A percentile compares a stretch with the other conserved stretches of the same genome.
Evolutionary conservation across 139 green algal species (phyloP).

Genomic region (Chlamydomonas incerta): DNA sequence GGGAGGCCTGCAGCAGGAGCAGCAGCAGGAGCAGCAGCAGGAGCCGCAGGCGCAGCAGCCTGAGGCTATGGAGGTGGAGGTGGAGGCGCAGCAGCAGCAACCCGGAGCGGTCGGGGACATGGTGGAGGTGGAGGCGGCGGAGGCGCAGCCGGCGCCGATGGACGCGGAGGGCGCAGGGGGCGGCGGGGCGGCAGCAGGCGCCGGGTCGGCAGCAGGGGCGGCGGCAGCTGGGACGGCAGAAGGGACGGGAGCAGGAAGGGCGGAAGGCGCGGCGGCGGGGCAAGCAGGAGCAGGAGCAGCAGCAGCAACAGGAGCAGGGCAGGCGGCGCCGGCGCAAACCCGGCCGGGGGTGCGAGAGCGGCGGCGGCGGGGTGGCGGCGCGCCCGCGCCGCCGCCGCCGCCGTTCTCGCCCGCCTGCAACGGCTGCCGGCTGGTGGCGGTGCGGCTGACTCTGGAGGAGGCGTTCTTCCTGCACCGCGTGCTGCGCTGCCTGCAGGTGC

Average conservation of each 20-base stretch:
- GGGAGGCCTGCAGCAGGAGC: neutral
- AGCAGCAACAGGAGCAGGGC: neutral
- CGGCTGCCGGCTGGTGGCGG: slow-evolving; percentile 27
- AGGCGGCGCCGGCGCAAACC: neutral
- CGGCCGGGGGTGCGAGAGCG: neutral
- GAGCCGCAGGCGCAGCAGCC: neutral
- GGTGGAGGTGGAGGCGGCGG: neutral
- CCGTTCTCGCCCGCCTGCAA: neutral
- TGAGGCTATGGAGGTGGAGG: slow-evolving; percentile 5
- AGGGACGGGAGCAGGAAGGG: no score
- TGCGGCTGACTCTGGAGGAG: slow-evolving; percentile 61
- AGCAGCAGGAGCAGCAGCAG: neutral
- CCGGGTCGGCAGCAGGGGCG: no score
- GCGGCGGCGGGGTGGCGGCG: neutral
- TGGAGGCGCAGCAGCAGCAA: neutral
- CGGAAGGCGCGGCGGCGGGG: no score
- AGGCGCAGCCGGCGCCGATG: neutral
- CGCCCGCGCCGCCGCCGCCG: neutral
- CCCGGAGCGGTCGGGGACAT: neutral
- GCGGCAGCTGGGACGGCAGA: no score
- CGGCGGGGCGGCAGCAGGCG: no score
- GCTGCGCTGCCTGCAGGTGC: slow-evolving; percentile 51
- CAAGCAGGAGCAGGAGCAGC: no score
- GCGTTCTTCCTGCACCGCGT: slow-evolving; percentile 59
- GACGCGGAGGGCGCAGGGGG: no score